Conservation (phyloP, 2,329 filamentous ascomycete genomes). For the Xylaria sp. region DNA sequence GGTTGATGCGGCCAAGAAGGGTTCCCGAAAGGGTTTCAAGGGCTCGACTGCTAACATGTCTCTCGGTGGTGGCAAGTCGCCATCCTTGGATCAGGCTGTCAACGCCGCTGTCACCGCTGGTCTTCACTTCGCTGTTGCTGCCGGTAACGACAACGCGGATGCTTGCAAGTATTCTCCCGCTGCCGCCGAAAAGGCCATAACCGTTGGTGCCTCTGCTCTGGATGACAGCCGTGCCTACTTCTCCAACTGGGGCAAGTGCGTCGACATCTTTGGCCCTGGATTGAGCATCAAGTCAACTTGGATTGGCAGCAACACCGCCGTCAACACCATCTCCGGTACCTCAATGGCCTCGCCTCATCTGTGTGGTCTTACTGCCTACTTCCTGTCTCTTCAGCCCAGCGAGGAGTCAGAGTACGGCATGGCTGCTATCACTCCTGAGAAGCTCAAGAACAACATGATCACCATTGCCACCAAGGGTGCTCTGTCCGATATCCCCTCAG, state of each 20-base stretch:
- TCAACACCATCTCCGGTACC: conserved; percentile 99
- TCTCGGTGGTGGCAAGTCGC: conserved; percentile 96
- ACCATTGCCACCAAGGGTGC: conserved; percentile 80
- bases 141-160: conserved; percentile 98
- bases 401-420: conserved; percentile 92
- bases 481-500: conserved; percentile 82
- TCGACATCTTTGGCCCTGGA: conserved; percentile 98
- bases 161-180: conserved; percentile 99
- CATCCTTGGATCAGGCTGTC: conserved; percentile 88
- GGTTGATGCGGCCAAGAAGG: conserved; percentile 80
- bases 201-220: conserved; percentile 93
- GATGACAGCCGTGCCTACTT: conserved; percentile 98
- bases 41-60: conserved; percentile 99
- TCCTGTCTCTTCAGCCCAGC: conserved; percentile 93
- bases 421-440: conserved; percentile 87
- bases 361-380: conserved; percentile 95
- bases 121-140: conserved; percentile 97
- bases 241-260: conserved; percentile 99
- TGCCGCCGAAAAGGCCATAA: conserved; percentile 89
- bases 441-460: conserved; percentile 92
- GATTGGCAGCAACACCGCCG: conserved; percentile 94
- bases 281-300: conserved; percentile 98
- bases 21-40: conserved; percentile 97
- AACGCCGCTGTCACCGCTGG: conserved; percentile 92
- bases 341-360: conserved; percentile 99